Evolutionary conservation across 768 basidiomycete genomes (phyloP).

Genomic region (Xerocomellus dryophilus): DNA sequence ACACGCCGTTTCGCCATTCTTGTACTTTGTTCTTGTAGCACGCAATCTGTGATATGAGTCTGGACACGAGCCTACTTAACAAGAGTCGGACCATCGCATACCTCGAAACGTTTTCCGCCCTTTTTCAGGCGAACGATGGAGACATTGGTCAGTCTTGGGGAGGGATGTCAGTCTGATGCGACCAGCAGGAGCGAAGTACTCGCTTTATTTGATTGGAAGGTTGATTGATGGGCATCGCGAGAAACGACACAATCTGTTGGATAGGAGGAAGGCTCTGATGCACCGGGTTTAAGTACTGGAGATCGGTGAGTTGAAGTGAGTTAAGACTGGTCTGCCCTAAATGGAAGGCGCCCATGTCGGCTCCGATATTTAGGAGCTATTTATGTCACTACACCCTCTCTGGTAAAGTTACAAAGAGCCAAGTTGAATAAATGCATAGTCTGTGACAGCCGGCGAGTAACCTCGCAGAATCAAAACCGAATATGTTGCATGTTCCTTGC

Average conservation of each 20-base stretch:
- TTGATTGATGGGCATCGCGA: conserved; percentile 58
- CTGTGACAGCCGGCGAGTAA: neutral
- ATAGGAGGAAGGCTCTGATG: neutral
- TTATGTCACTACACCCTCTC: neutral
- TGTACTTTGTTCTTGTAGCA: conserved; percentile 99
- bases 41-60: conserved; percentile 60
- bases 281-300: neutral
- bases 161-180: conserved; percentile 1
- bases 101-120: conserved; percentile 97
- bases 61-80: neutral
- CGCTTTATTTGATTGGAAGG: conserved; percentile 91
- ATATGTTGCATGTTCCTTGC: neutral
- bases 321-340: neutral
- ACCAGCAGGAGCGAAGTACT: conserved; percentile 3
- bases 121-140: conserved; percentile 95
- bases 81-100: conserved; percentile 26
- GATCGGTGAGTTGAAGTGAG: neutral
- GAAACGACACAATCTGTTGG: neutral
- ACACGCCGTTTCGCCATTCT: conserved; percentile 93
- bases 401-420: neutral
- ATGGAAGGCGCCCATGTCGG: conserved; percentile 5
- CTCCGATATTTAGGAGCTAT: conserved; percentile 18
- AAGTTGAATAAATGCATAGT: neutral
- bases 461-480: neutral
- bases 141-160: conserved; percentile 88